Evolutionary conservation across 192 early-diverging fungal genomes (phyloP).

Genomic region (Coemansia sp.): DNA sequence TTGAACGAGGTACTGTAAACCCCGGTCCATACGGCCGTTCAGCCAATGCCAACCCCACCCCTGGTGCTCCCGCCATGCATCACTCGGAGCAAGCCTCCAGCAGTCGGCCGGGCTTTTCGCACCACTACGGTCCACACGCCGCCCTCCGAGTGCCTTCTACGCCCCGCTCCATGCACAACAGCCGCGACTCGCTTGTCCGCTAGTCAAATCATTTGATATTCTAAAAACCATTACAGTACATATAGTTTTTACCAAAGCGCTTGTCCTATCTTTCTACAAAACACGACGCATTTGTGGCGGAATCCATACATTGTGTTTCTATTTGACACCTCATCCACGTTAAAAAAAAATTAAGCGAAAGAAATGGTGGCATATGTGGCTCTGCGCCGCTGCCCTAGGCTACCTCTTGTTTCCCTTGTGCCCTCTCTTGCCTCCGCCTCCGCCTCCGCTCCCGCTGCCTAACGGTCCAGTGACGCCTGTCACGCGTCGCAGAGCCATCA

Average conservation of each 20-base stretch:
- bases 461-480: slow-evolving; percentile 53
- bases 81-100: background rate
- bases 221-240: background rate
- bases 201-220: background rate
- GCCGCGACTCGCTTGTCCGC: slow-evolving; percentile 19
- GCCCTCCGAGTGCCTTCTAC: slow-evolving; percentile 11
- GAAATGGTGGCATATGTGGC: background rate
- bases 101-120: slow-evolving; percentile 20
- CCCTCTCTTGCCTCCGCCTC: slow-evolving; percentile 43
- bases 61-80: background rate
- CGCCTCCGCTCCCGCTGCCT: slow-evolving; percentile 19
- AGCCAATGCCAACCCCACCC: background rate
- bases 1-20: background rate
- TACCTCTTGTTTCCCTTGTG: slow-evolving; percentile 42
- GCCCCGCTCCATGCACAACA: slow-evolving; percentile 12
- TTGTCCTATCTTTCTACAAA: background rate
- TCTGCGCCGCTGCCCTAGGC: background rate
- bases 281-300: background rate
- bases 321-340: background rate
- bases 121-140: slow-evolving; percentile 16
- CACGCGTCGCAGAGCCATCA: slow-evolving; percentile 35
- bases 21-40: slow-evolving; percentile 16
- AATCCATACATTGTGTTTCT: background rate
- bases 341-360: background rate
- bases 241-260: background rate